Percentiles rank a stretch among this genome's conserved stretches.
Evolutionary conservation across 164 flowering plant genomes (phyloP).

Genomic region (Macadamia tetraphylla): DNA sequence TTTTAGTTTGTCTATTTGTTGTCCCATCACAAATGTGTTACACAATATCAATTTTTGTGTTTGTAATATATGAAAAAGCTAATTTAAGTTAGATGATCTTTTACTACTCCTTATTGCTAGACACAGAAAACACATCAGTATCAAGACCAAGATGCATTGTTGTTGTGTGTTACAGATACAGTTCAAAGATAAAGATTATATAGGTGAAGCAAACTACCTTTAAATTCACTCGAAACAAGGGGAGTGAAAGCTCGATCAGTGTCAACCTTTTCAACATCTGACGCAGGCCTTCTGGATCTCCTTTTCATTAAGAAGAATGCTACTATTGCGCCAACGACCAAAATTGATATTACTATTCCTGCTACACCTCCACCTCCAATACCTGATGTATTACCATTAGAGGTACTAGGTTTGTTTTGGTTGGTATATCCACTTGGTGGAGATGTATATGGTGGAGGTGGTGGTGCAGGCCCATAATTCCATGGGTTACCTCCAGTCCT

Average conservation of each 20-base stretch:
- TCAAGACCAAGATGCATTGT: too few species aligned
- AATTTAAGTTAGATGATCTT: too few species aligned
- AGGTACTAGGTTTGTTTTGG: constrained; percentile 34
- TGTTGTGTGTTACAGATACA: neutral
- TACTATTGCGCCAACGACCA: constrained; percentile 67
- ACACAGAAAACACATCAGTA: too few species aligned
- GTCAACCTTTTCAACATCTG: constrained; percentile 65
- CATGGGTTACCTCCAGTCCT: constrained; percentile 67
- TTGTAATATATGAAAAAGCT: too few species aligned
- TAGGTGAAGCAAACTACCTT: constrained; percentile 35
- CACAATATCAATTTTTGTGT: too few species aligned
- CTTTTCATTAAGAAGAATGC: constrained; percentile 73
- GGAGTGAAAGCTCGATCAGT: constrained; percentile 57
- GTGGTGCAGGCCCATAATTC: constrained; percentile 79
- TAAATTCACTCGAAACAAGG: constrained; percentile 54
- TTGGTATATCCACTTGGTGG: constrained; percentile 31
- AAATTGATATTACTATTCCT: constrained; percentile 74
- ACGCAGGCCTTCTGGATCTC: constrained; percentile 46
- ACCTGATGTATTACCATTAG: constrained; percentile 58
- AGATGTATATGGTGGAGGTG: constrained; percentile 89
- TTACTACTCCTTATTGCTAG: too few species aligned
- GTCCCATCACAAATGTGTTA: too few species aligned
- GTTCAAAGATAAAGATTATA: neutral
- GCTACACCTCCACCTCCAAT: constrained; percentile 81
- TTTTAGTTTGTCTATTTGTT: too few species aligned